Base-by-base conservation (phyloP, 495 filamentous ascomycete genomes). In the Annulohypoxylon stygium region DNA sequence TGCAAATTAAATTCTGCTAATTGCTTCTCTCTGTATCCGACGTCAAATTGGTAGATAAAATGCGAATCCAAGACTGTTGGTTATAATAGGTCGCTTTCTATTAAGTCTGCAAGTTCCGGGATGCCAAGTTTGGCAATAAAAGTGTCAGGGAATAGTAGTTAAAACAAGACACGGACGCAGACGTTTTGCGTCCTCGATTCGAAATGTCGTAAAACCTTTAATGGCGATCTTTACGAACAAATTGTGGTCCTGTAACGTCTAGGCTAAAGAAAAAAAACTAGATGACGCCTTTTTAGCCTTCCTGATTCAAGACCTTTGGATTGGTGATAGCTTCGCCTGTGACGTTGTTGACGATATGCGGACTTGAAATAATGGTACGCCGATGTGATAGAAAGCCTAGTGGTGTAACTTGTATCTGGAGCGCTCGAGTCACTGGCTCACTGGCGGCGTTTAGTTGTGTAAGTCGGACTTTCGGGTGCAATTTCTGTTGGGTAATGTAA, bases 171-270 rank as follows among this genome's bases (percentile, higher is more conserved):
- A 60, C 69, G 68, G 57, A 23, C 30, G 43, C 64, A 18, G 16
- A 16, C 2, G 68, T 67, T 61, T 68, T 62, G 69, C 47, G 59
- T 65, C 60, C 53, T 61, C 70, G 39, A 20, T 37, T 61, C 62
- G 48, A 59, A 73, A 63, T 69, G 67, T 34, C 64, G 72, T 64
- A 69, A 67, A 73, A 62, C 61, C 53, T 74, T 30, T 34, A 73
- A 76, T 78, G 76, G 76, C 76, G 76, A 71, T 72, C 62, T 74
- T 57, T 51, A 50, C 54, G 58, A 58, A 45, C 55, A 54, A 71
- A 71, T 67, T 70, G 74, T 70, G 65, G 68, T 67, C 65, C 70
- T 43, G 65, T 71, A 69, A 68, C 54, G 64, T 75, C 61, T 65
- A 55, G 59, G 33, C 10, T 37, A 30, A 30, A 30, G 30, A 16